Conservation (phyloP, 2,329 filamentous ascomycete species). For the Coleophoma cylindrospora region DNA sequence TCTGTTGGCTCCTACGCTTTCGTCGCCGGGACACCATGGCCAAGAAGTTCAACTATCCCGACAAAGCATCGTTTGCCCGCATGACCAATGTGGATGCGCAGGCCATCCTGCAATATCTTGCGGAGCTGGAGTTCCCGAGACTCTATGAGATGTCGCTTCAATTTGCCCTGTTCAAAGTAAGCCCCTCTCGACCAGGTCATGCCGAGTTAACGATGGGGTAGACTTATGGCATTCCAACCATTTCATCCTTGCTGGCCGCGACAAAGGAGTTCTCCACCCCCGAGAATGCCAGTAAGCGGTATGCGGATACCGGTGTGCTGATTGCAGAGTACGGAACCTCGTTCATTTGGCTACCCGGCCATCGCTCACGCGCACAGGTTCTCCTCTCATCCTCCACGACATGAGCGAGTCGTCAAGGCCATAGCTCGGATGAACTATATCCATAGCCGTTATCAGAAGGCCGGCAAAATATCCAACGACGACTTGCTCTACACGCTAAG, state of each 20-base stretch:
- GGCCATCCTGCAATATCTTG: constrained; percentile 39
- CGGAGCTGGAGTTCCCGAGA: constrained; percentile 50
- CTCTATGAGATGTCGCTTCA: constrained; percentile 44
- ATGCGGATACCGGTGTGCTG: constrained; percentile 17
- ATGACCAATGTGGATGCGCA: constrained; percentile 51
- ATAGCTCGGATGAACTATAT: constrained; percentile 62
- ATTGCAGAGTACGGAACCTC: constrained; percentile 10
- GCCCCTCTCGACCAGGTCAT: constrained; percentile 1
- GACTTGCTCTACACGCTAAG: constrained; percentile 63
- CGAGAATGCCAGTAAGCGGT: constrained; percentile 39
- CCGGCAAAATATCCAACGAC: constrained; percentile 53
- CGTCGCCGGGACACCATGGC: constrained; percentile 31
- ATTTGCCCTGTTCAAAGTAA: constrained; percentile 53
- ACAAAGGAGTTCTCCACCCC: constrained; percentile 42
- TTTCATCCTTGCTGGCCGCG: constrained; percentile 41
- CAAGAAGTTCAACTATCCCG: constrained; percentile 36
- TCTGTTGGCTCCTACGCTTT: background rate
- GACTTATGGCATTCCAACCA: constrained; percentile 52
- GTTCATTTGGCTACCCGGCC: no score
- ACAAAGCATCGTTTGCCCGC: constrained; percentile 36
- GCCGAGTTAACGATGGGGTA: constrained; percentile 11
- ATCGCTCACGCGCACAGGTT: background rate
- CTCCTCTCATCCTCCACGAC: constrained; percentile 11
- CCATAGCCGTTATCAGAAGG: constrained; percentile 49
- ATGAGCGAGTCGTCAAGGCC: constrained; percentile 38